Conservation (phyloP, 768 basidiomycete species). For the Rickenella mellea region DNA sequence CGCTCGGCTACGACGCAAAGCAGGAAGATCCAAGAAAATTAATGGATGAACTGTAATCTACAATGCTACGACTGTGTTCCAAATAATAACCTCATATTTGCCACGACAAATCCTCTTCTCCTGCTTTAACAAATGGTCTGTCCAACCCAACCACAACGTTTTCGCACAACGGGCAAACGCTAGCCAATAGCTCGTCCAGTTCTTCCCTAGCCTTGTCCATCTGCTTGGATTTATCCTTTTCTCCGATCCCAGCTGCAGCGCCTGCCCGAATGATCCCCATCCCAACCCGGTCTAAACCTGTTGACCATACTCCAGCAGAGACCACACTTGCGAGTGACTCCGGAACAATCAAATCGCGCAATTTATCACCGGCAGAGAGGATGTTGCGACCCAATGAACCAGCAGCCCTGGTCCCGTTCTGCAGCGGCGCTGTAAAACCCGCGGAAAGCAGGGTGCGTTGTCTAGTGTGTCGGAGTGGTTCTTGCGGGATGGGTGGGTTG, state of each 20-base stretch:
- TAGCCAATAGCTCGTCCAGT: slow-evolving; percentile 82
- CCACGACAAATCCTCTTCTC: slow-evolving; percentile 75
- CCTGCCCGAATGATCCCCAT: slow-evolving; percentile 32
- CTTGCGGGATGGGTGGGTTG: slow-evolving; percentile 16
- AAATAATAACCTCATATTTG: slow-evolving; percentile 33
- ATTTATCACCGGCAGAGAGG: slow-evolving; percentile 78
- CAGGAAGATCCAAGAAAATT: slow-evolving; percentile 73
- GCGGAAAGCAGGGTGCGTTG: slow-evolving; percentile 69
- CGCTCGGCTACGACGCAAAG: slow-evolving; percentile 59
- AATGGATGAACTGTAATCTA: slow-evolving; percentile 28
- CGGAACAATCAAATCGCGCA: slow-evolving; percentile 89
- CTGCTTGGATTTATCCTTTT: slow-evolving; percentile 42
- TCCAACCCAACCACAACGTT: slow-evolving; percentile 80
- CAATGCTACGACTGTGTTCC: not conserved
- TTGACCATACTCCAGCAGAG: slow-evolving; percentile 25
- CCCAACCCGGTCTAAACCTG: not conserved
- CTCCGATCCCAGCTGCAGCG: slow-evolving; percentile 38
- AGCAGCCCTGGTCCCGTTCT: slow-evolving; percentile 56
- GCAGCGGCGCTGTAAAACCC: slow-evolving; percentile 53
- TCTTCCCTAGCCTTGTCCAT: slow-evolving; percentile 70
- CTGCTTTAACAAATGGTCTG: slow-evolving; percentile 74
- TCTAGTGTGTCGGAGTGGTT: slow-evolving; percentile 25
- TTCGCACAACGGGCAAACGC: slow-evolving; percentile 90
- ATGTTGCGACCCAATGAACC: slow-evolving; percentile 70
- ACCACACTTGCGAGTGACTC: slow-evolving; percentile 86